phyloP scores from a whole-genome alignment of 441 rosid genomes.

The Cnidoscolus chayamansa region DNA sequence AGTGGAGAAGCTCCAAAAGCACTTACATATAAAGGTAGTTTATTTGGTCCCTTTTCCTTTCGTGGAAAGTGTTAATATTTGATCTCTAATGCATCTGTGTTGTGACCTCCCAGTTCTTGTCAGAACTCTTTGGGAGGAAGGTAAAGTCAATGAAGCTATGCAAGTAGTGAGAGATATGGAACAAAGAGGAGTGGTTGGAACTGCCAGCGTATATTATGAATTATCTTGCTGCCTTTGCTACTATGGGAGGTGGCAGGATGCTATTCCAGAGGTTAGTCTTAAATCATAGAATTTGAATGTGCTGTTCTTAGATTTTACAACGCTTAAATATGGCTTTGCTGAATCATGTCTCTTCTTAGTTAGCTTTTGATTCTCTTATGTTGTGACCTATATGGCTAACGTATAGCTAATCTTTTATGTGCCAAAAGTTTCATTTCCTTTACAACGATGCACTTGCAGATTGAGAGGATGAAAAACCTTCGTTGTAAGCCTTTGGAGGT shows the following conservation, averaged over 20 bases:
- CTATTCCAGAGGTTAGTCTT: constrained; percentile 61
- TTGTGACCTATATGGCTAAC: neutral
- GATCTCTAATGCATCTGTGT: constrained; percentile 19
- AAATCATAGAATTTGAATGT: constrained; percentile 8
- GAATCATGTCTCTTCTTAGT: neutral
- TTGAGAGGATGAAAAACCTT: constrained; percentile 61
- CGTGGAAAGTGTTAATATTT: constrained; percentile 1
- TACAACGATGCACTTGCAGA: constrained; percentile 37
- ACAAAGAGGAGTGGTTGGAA: constrained; percentile 78
- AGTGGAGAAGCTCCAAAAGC: constrained; percentile 72
- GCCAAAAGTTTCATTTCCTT: neutral
- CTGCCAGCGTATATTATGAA: constrained; percentile 76
- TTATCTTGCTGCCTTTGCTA: constrained; percentile 84
- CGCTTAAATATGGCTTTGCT: constrained; percentile 1
- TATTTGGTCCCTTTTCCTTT: constrained; percentile 7
- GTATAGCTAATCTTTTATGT: neutral
- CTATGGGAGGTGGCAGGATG: constrained; percentile 77
- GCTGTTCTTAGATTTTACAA: constrained; percentile 7
- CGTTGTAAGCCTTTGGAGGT: constrained; percentile 57
- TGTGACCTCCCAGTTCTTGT: constrained; percentile 65
- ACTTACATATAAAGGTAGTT: constrained; percentile 69
- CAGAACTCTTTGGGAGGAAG: constrained; percentile 78
- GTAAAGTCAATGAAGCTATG: constrained; percentile 67
- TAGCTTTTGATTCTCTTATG: neutral
- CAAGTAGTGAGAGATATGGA: constrained; percentile 86